Evolutionary conservation across 805 yeast genomes (phyloP).

Genomic region (Kuraishia cidri): DNA sequence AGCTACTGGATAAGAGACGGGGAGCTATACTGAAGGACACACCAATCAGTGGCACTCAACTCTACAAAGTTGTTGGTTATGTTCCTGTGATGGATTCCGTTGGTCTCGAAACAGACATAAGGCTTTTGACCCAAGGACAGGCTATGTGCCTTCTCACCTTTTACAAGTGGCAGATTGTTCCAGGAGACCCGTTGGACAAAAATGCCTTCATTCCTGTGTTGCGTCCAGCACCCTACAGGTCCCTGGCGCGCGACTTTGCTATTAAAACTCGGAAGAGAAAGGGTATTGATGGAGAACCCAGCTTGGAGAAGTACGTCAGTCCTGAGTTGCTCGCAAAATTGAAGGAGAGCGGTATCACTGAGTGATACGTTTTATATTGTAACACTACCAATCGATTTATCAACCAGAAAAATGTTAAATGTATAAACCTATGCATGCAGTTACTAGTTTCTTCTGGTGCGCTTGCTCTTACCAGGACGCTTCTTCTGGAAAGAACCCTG

Average conservation of each 20-base stretch:
- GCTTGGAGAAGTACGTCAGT: conserved; percentile 59
- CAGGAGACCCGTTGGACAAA: conserved; percentile 85
- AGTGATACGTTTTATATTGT: no score
- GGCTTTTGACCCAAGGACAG: conserved; percentile 71
- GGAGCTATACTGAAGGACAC: conserved; percentile 42
- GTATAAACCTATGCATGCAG: no score
- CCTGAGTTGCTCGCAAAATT: conserved; percentile 45
- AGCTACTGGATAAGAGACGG: conserved; percentile 52
- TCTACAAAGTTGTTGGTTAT: conserved; percentile 50
- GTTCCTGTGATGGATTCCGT: conserved; percentile 87
- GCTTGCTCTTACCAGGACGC: conserved; percentile 51
- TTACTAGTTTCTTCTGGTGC: conserved; percentile 22
- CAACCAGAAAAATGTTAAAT: no score
- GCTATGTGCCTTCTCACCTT: conserved; percentile 63
- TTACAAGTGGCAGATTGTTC: conserved; percentile 67
- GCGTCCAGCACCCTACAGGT: conserved; percentile 61
- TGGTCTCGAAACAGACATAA: conserved; percentile 82
- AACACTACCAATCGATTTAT: no score
- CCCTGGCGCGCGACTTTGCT: conserved; percentile 82
- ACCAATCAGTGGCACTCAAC: conserved; percentile 67
- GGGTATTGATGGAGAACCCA: conserved; percentile 72
- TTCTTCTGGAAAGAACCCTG: conserved; percentile 11
- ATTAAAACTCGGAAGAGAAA: conserved; percentile 84
- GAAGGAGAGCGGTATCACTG: conserved; percentile 34
- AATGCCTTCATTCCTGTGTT: conserved; percentile 56